Evolutionary conservation across 176 grass and related monocot species (phyloP).

Genomic region (Cenchrus americanus): DNA sequence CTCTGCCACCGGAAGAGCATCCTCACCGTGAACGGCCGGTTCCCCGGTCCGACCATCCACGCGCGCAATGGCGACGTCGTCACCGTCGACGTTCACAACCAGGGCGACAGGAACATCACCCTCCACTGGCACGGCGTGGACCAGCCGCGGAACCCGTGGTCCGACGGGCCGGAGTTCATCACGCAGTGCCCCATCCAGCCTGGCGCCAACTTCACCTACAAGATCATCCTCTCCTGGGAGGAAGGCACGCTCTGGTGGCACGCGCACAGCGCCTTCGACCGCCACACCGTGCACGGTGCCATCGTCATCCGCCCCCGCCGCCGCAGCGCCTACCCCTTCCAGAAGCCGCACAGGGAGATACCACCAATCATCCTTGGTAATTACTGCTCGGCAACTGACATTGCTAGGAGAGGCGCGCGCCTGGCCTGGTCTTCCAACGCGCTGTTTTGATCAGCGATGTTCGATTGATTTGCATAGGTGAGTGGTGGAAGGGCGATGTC

Average conservation of each 20-base stretch:
- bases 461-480: background rate
- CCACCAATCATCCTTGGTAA: conserved; percentile 49
- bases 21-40: conserved; percentile 70
- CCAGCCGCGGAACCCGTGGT: conserved; percentile 65
- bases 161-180: conserved; percentile 63
- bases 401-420: no score
- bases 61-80: conserved; percentile 55
- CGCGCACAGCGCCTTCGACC: conserved; percentile 64
- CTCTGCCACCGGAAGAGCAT: conserved; percentile 70
- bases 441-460: no score
- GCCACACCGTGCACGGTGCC: conserved; percentile 66
- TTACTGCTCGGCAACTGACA: no score
- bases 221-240: conserved; percentile 50
- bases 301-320: conserved; percentile 60
- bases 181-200: conserved; percentile 65
- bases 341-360: conserved; percentile 57
- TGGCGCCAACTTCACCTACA: conserved; percentile 48
- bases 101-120: conserved; percentile 64
- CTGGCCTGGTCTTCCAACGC: no score
- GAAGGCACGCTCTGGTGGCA: conserved; percentile 81
- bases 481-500: conserved; percentile 41
- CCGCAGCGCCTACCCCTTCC: conserved; percentile 46
- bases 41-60: conserved; percentile 68
- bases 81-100: conserved; percentile 62
- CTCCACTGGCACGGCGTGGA: conserved; percentile 79